Base-by-base conservation (phyloP, 2,329 filamentous ascomycete species). In the Aspergillus pseudoviridinutans region DNA sequence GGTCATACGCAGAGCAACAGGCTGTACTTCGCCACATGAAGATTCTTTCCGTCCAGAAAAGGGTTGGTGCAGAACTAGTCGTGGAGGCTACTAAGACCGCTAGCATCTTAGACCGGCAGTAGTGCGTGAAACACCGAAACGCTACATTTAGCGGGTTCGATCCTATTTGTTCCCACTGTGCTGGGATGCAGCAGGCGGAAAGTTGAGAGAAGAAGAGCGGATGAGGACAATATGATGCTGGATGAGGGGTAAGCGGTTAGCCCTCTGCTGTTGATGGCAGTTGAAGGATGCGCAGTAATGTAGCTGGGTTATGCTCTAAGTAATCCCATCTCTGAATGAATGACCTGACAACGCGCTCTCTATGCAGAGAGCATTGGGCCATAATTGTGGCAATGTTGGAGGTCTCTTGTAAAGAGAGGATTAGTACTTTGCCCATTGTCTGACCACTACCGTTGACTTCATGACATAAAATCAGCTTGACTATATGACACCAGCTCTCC, bases 111-210 rank as follows among this genome's bases (percentile, higher is more conserved):
- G 24, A 47, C 44, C 4, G 44, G 44, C 44, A 27, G 22, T 47
- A 47, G 44, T 27, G 44, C 5, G 44, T 14, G 38, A 17, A 17
- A 35, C 32, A 35, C 32, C 12, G 32, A 10, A 6, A 22, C 7
- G 14, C 24, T 49, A 25, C 49, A 12, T 20, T n/a, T n/a, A 28
- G 20, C 27, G 32, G 24, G 9, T 38, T 44, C 22, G 5, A 55
- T 53, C 55, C 51, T 41, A 57, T 57, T 57, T 41, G 55, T 29
- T 53, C 44, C 55, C 55, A 44, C n/a, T 50, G 3, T 28, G n/a
- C 44, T 57, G 55, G 55, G 41, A 41, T 12, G 12, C 22, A 47
- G 27, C 22, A 20, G 44, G 24, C 22, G 44, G 44, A 7, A 47
- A 27, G 4, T 27, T 47, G 42, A 24, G 32, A 38, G 32, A 17